Evolutionary conservation across 2,329 filamentous ascomycete genomes (phyloP), one percentile per base, ranked within the genome.

Genomic region (Beauveria pseudobassiana): DNA sequence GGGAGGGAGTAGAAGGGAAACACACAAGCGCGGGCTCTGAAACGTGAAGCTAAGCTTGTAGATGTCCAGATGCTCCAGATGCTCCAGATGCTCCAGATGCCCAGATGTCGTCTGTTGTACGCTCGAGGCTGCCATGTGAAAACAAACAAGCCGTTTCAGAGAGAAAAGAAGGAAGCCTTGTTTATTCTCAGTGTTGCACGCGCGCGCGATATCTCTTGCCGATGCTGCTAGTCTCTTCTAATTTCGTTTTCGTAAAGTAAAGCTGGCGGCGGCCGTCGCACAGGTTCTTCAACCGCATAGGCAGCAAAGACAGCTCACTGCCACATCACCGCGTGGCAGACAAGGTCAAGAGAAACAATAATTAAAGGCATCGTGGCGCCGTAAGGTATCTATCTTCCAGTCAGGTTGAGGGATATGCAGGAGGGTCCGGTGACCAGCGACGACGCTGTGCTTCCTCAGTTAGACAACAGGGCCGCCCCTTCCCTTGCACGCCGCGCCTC

Each of bases 381-480:
- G 9, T 46, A 52, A 43, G 34, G 48, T 60, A 45, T 46, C 57
- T 45, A 42, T 60, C 57, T 49, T 46, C 40, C 28, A 45, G 40
- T 46, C 48, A 52, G 57, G 57, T 52, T 42, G 49, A 60, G 34
- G 24, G 30, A 52, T 53, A 60, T 60, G 57, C 57, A 60, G 10
- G 56, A 59, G 57, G 57, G 57, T 60, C 57, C 49, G 46, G 57
- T 60, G 57, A 60, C 57, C 57, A 60, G 57, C 46, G 43, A 52
- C 49, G 49, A 26, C 24, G 40, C 49, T 60, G 57, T 60, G 49
- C 57, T 46, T 53, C 57, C 57, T 45, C 26, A 45, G 6, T 22
- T n/a, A n/a, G 57, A 59, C 46, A 43, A 22, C 10, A 53, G 16
- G 20, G 38, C 49, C 57, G 38, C 49, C 40, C 28, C 43, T 42